Conservation (phyloP, 2,329 filamentous ascomycete genomes). For the Drechslerella coelobrocha region DNA sequence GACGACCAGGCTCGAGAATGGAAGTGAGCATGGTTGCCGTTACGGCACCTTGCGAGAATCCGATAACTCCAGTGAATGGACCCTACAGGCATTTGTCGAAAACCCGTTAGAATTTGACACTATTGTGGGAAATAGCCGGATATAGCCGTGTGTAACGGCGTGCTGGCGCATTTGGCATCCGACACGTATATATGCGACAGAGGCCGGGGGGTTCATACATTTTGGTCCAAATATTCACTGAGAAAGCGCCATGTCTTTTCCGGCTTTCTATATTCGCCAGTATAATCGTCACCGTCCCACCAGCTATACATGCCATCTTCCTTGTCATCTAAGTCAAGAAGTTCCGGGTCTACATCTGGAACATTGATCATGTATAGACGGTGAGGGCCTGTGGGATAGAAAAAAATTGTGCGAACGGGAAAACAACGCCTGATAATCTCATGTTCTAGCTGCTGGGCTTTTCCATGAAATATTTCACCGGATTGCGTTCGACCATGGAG, state of each 20-base stretch:
- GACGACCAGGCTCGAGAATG: slow-evolving; percentile 59
- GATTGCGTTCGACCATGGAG: slow-evolving; percentile 84
- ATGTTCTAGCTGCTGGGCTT: slow-evolving; percentile 87
- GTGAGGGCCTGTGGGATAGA: slow-evolving; percentile 74
- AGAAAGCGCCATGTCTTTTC: slow-evolving; percentile 71
- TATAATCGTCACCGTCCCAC: slow-evolving; percentile 75
- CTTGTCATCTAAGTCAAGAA: slow-evolving; percentile 59
- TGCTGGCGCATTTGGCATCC: too few relatives aligned
- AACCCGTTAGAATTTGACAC: too few relatives aligned
- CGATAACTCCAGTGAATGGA: not conserved
- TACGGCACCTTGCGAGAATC: not conserved
- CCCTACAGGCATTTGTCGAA: slow-evolving; percentile 56
- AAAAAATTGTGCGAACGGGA: slow-evolving; percentile 65
- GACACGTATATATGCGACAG: slow-evolving; percentile 62
- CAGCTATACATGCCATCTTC: slow-evolving; percentile 73
- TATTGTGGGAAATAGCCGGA: too few relatives aligned
- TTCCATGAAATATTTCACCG: slow-evolving; percentile 80
- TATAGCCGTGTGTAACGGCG: too few relatives aligned
- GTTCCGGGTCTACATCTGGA: slow-evolving; percentile 65
- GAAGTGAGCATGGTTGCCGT: slow-evolving; percentile 63
- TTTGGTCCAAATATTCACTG: slow-evolving; percentile 67
- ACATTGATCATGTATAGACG: slow-evolving; percentile 71
- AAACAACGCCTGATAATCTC: slow-evolving; percentile 71
- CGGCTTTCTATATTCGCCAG: slow-evolving; percentile 71
- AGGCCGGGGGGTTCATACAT: slow-evolving; percentile 69